Evolutionary conservation across 345 rosid genomes (phyloP).

Genomic region (Lumnitzera littorea): DNA sequence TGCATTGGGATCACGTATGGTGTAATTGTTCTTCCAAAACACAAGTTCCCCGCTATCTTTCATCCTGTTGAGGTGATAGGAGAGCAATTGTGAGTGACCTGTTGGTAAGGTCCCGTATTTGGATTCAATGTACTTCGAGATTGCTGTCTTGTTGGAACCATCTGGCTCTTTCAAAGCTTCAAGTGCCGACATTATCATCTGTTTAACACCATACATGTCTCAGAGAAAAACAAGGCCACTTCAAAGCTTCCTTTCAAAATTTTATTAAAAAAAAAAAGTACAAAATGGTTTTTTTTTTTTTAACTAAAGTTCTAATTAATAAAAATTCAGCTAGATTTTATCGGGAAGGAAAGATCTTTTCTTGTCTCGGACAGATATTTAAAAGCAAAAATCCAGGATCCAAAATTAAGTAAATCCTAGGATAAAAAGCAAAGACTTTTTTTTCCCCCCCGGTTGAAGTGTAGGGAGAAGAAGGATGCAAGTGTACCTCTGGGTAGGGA

Average conservation of each 20-base stretch:
- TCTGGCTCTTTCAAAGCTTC: slow-evolving; percentile 37
- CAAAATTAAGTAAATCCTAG: neutral
- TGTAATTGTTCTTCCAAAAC: slow-evolving; percentile 61
- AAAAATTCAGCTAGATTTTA: too few relatives aligned
- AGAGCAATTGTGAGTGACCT: slow-evolving; percentile 35
- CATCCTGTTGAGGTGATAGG: slow-evolving; percentile 54
- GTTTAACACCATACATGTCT: neutral
- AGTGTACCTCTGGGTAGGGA: slow-evolving; percentile 57
- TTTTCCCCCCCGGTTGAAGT: too few relatives aligned
- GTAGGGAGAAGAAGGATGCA: too few relatives aligned
- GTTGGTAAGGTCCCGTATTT: slow-evolving; percentile 47
- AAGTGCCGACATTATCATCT: slow-evolving; percentile 59
- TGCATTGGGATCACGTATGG: slow-evolving; percentile 35
- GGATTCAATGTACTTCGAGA: slow-evolving; percentile 53
- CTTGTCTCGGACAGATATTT: too few relatives aligned
- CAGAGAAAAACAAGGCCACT: neutral
- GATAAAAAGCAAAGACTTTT: neutral
- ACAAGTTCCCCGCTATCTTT: slow-evolving; percentile 46
- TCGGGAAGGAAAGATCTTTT: too few relatives aligned
- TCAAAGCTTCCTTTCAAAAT: neutral
- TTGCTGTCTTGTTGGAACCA: slow-evolving; percentile 65
- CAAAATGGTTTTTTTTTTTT: too few relatives aligned
- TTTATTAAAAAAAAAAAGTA: too few relatives aligned
- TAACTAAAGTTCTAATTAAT: too few relatives aligned
- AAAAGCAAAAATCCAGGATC: too few relatives aligned